Evolutionary conservation across 345 rosid species (phyloP).

Genomic region (Geranium rotundifolium): DNA sequence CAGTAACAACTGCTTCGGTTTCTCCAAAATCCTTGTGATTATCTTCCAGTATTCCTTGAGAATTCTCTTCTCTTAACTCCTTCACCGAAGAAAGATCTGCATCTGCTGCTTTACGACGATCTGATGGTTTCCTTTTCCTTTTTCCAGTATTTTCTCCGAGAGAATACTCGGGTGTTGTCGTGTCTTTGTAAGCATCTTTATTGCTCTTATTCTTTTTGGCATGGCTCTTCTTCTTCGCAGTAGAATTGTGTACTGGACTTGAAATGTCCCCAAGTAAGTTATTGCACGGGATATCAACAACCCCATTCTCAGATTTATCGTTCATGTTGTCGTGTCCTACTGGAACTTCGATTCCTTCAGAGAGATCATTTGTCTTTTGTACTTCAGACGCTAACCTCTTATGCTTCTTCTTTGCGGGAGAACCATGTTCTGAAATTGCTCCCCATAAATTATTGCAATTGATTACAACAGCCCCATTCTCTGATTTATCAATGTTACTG

Average conservation of each 20-base stretch:
- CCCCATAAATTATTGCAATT: slow-evolving; percentile 5
- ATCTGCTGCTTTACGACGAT: slow-evolving; percentile 13
- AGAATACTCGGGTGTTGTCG: slow-evolving; percentile 9
- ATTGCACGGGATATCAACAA: slow-evolving; percentile 1
- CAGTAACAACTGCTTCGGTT: slow-evolving; percentile 11
- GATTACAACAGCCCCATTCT: slow-evolving; percentile 3
- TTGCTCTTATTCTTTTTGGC: slow-evolving; percentile 4
- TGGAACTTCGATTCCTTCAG: background rate
- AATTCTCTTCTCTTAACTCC: slow-evolving; percentile 8
- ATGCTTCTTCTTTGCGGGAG: slow-evolving; percentile 14
- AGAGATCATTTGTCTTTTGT: background rate
- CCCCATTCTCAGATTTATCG: slow-evolving; percentile 5
- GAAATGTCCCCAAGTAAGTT: slow-evolving; percentile 9
- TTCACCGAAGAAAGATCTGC: slow-evolving; percentile 10
- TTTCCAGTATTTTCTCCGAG: slow-evolving; percentile 12
- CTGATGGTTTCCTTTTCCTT: slow-evolving; percentile 19
- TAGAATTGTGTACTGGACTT: slow-evolving; percentile 6
- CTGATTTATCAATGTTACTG: slow-evolving; percentile 3
- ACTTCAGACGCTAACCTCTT: slow-evolving; percentile 1
- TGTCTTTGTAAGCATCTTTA: slow-evolving; percentile 6
- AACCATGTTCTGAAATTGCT: slow-evolving; percentile 9
- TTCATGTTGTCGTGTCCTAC: slow-evolving; percentile 7
- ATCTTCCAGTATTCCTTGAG: slow-evolving; percentile 6
- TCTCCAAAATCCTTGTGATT: slow-evolving; percentile 9
- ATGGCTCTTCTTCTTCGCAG: slow-evolving; percentile 12